These are phyloP conservation scores for Hyphopichia khmerensis DNA, from an alignment of 1,139 yeast species.

Conservation along the genomic window DNA sequence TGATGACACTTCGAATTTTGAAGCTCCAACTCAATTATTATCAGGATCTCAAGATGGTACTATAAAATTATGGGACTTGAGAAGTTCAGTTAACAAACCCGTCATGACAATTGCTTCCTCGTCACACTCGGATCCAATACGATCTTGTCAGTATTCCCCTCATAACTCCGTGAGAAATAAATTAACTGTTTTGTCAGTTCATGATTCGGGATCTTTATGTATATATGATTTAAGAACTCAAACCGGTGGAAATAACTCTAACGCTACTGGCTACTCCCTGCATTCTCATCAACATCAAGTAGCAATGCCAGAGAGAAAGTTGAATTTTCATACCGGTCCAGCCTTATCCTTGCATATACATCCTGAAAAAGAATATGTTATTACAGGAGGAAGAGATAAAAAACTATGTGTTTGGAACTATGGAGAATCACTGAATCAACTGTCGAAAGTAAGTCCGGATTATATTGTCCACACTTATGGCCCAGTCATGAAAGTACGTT, in stretches of 20 bases:
- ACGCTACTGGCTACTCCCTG: neutral
- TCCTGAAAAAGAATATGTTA: slow-evolving; percentile 75
- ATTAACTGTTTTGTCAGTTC: slow-evolving; percentile 54
- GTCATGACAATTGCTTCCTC: slow-evolving; percentile 42
- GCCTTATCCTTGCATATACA: slow-evolving; percentile 89
- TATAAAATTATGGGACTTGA: slow-evolving; percentile 83
- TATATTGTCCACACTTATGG: slow-evolving; percentile 74
- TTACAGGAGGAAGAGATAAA: slow-evolving; percentile 92
- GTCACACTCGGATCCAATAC: slow-evolving; percentile 62
- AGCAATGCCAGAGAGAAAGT: slow-evolving; percentile 60
- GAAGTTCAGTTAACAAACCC: slow-evolving; percentile 50
- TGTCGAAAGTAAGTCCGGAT: slow-evolving; percentile 57
- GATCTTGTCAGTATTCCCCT: slow-evolving; percentile 62
- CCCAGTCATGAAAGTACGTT: slow-evolving; percentile 69
- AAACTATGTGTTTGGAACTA: slow-evolving; percentile 78
- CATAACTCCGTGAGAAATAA: slow-evolving; percentile 37
- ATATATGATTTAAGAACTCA: slow-evolving; percentile 72
- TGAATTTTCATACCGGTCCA: slow-evolving; percentile 91
- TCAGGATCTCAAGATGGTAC: slow-evolving; percentile 94
- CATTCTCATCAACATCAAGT: slow-evolving; percentile 27
- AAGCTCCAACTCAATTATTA: slow-evolving; percentile 56
- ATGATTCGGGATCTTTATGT: slow-evolving; percentile 85
- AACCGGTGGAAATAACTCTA: slow-evolving; percentile 6
- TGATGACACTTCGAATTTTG: slow-evolving; percentile 29
- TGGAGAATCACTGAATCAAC: slow-evolving; percentile 30